Base-by-base conservation (phyloP, 805 yeast genomes). In the Millerozyma miso region DNA sequence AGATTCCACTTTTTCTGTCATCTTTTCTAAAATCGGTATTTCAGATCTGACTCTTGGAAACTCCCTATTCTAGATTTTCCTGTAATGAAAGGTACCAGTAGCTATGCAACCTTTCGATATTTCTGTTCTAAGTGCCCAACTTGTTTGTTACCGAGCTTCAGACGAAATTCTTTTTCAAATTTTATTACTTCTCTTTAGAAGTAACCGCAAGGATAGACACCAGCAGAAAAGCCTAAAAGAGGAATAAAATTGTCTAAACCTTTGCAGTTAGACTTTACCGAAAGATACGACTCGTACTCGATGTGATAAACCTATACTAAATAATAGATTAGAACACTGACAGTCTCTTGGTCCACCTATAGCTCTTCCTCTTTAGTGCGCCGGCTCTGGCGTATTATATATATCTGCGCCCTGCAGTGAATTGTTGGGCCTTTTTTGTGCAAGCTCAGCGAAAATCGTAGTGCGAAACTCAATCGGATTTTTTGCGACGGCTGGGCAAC, bases 1-100 rank as follows among this genome's bases (percentile, higher is more conserved):
- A 18, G 47, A 45, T 32, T 63, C 70, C 10, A 37, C 39, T 14
- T 37, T 20, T 13, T 37, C 39, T 14, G 33, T n/a, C 39, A 37
- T 37, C n/a, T n/a, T n/a, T n/a, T n/a, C n/a, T n/a, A n/a, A n/a
- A n/a, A n/a, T n/a, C n/a, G n/a, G n/a, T n/a, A n/a, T n/a, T n/a
- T n/a, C n/a, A n/a, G n/a, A n/a, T n/a, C n/a, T n/a, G n/a, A n/a
- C n/a, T n/a, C n/a, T n/a, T n/a, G n/a, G n/a, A n/a, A n/a, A n/a
- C n/a, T n/a, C n/a, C n/a, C n/a, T n/a, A n/a, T n/a, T n/a, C n/a
- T n/a, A n/a, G n/a, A n/a, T n/a, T n/a, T n/a, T n/a, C n/a, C n/a
- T n/a, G n/a, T n/a, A n/a, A n/a, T n/a, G n/a, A n/a, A n/a, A n/a
- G n/a, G n/a, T n/a, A n/a, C n/a, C n/a, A n/a, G n/a, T n/a, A n/a